These are phyloP conservation scores for Plasmodium cynomolgi DNA, from an alignment of 169 alveolate species.

Conservation along the genomic window DNA sequence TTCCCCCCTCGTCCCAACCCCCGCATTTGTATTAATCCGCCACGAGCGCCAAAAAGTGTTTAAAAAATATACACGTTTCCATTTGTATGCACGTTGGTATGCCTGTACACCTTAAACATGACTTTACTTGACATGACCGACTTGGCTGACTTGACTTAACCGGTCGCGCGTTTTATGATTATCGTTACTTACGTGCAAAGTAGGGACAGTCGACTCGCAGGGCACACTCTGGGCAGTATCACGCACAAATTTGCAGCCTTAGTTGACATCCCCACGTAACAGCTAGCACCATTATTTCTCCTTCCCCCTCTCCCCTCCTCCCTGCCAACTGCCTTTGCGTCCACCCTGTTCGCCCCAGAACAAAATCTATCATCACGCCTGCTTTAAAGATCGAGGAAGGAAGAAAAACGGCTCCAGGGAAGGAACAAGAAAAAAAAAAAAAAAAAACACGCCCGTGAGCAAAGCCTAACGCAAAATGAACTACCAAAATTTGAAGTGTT, in stretches of 20 bases:
- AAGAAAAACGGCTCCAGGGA: background rate
- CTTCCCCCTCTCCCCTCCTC: background rate
- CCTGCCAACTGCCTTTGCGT: background rate
- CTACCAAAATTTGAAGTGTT: slow-evolving; percentile 68
- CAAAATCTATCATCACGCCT: background rate
- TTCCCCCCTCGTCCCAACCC: background rate
- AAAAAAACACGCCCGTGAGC: background rate
- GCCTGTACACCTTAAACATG: background rate
- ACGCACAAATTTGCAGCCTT: background rate
- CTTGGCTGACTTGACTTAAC: background rate
- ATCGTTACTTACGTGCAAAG: background rate
- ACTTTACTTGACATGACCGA: background rate
- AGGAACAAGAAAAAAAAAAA: background rate
- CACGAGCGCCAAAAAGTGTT: background rate
- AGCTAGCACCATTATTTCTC: background rate
- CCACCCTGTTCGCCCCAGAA: background rate
- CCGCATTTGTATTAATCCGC: background rate
- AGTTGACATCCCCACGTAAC: background rate
- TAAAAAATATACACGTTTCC: background rate
- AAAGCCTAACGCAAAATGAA: slow-evolving; percentile 14
- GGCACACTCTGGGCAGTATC: background rate
- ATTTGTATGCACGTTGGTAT: background rate
- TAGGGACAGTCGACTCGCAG: background rate
- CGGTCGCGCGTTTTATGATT: background rate
- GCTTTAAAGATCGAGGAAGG: background rate